Base-by-base conservation (phyloP, 139 green algal genomes). In the Deuterostichococcus epilithicus region DNA sequence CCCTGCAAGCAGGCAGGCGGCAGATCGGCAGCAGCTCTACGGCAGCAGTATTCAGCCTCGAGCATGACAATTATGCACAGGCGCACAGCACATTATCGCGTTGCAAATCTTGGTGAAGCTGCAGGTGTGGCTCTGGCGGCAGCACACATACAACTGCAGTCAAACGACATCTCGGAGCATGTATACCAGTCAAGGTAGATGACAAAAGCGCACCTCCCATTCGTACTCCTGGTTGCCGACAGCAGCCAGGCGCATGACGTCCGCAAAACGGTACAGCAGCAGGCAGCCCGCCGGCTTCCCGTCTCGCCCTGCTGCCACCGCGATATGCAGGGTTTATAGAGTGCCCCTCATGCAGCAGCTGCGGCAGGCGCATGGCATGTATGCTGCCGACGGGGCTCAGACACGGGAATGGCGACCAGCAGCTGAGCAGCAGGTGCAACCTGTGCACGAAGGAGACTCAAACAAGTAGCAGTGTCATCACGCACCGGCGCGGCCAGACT, bases 241-340 rank as follows among this genome's bases (percentile, higher is more conserved):
- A 10, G 78, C 78, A 2, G 88, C 88, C 81, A 85, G 87, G 5
- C 86, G 83, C 78, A 92, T 70, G 26, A 86, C 86, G 80, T 94
- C 90, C 0, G 73, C 71, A 60, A 93, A 89, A 18, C 88, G 72
- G 79, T 88, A 93, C 63, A 85, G 86, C 22, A 94, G 81, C 32
- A 90, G 72, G 85, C 89, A 94, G 44, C 80, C 74, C 5, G 90
- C 89, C 0, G 84, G 88, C 78, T 83, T 68, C 1, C 86, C 83
- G 45, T 94, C 90, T 5, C 90, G 73, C 10, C 90, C 90, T 5
- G 86, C 88, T 0, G 88, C 73, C 15, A 84, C 86, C 2, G 60
- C 79, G n/a, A n/a, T n/a, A n/a, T n/a, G n/a, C 83, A 63, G 18
- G 42, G 8, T 52, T 52, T 52, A 26, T 3, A 36, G 47, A 70